These are phyloP conservation scores for Diaporthe destruens DNA, from an alignment of 2,329 filamentous ascomycete genomes.

Conservation along the genomic window DNA sequence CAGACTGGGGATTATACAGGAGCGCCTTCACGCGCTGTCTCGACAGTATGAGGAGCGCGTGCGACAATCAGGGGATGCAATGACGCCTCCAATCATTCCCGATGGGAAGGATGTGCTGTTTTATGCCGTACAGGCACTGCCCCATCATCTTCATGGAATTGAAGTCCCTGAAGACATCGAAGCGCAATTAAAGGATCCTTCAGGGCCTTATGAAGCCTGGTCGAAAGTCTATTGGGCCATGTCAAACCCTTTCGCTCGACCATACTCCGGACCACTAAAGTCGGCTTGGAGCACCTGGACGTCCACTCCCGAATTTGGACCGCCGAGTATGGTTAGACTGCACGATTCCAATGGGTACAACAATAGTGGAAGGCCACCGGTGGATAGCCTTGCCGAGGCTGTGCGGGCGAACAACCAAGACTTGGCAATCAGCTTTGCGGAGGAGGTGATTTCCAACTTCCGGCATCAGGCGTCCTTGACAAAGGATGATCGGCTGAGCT, in stretches of 20 bases:
- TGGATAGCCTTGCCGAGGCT: neutral
- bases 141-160: slow-evolving; percentile 2
- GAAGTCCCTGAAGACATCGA: neutral
- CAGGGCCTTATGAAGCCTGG: neutral
- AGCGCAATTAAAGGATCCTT: neutral
- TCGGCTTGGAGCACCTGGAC: slow-evolving; percentile 20
- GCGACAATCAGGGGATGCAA: neutral
- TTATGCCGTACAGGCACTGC: slow-evolving; percentile 16
- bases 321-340: neutral
- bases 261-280: neutral
- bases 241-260: slow-evolving; percentile 16
- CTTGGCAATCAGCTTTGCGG: neutral
- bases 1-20: neutral
- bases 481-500: neutral
- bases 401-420: slow-evolving; percentile 12
- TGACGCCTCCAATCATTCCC: slow-evolving; percentile 7
- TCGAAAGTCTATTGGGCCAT: slow-evolving; percentile 29
- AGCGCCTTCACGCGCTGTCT: neutral
- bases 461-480: neutral
- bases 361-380: neutral
- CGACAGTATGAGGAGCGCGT: neutral
- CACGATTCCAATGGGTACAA: neutral
- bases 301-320: neutral
- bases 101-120: slow-evolving; percentile 4
- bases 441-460: neutral